Evolutionary conservation across 129 eudicot genomes (phyloP).

Genomic region (Erigeron canadensis): DNA sequence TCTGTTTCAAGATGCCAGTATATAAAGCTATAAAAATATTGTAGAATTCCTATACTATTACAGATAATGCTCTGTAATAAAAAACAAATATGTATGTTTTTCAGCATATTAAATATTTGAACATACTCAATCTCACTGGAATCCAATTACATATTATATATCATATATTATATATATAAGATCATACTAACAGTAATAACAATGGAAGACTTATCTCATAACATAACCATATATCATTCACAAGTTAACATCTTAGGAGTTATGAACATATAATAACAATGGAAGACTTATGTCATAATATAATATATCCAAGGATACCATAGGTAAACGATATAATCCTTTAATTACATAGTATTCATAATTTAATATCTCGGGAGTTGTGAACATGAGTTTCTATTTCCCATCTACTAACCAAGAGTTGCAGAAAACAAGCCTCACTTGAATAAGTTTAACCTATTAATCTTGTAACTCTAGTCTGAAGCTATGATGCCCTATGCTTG

Average conservation of each 20-base stretch:
- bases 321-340: not conserved
- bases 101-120: not conserved
- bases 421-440: not conserved
- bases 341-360: not conserved
- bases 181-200: no score
- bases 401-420: not conserved
- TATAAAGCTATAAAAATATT: not conserved
- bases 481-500: not conserved
- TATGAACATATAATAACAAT: no score
- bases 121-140: not conserved
- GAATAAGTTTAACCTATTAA: not conserved
- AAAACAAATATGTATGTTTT: not conserved
- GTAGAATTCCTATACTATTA: not conserved
- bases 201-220: not conserved
- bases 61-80: not conserved
- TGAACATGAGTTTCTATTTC: not conserved
- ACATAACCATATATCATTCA: not conserved
- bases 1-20: not conserved
- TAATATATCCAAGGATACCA: not conserved
- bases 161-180: not conserved
- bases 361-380: not conserved
- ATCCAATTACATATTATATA: no score
- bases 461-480: not conserved
- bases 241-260: no score
- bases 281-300: constrained; percentile 1